phyloP scores from a whole-genome alignment of 192 early-diverging fungal genomes.

The Pilaira anomala region DNA sequence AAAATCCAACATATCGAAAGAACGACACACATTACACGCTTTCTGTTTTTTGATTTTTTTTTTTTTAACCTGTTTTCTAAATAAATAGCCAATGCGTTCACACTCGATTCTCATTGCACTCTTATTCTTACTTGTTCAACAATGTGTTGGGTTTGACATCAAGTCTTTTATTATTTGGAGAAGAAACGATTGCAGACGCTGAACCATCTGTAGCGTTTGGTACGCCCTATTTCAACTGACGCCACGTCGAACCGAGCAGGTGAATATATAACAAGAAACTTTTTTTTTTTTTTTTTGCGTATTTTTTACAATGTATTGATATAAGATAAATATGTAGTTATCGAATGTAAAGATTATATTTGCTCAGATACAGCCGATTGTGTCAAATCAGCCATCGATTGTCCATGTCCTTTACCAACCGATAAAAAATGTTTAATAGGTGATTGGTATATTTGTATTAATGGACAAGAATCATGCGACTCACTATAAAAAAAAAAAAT shows the following conservation, averaged over 20 bases:
- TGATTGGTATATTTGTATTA: conserved; percentile 18
- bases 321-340: too few relatives aligned
- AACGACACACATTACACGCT: too few relatives aligned
- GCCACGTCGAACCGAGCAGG: neutral
- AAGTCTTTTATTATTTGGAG: neutral
- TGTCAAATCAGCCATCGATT: neutral
- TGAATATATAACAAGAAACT: too few relatives aligned
- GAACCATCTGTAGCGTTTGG: neutral
- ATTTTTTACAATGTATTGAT: too few relatives aligned
- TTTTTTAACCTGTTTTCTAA: too few relatives aligned
- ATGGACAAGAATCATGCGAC: conserved; percentile 12
- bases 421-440: conserved; percentile 14
- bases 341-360: conserved; percentile 4
- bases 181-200: neutral
- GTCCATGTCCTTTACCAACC: conserved; percentile 12
- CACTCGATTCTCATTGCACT: too few relatives aligned
- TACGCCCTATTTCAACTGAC: neutral
- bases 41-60: too few relatives aligned
- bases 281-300: too few relatives aligned
- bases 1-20: too few relatives aligned
- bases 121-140: too few relatives aligned
- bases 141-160: neutral
- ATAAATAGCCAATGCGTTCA: too few relatives aligned
- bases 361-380: conserved; percentile 7
- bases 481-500: neutral